A percentile compares a stretch with the other conserved stretches of the same genome.
Evolutionary conservation across 257 asterid species (phyloP).

Genomic region (Gardenia jasminoides): DNA sequence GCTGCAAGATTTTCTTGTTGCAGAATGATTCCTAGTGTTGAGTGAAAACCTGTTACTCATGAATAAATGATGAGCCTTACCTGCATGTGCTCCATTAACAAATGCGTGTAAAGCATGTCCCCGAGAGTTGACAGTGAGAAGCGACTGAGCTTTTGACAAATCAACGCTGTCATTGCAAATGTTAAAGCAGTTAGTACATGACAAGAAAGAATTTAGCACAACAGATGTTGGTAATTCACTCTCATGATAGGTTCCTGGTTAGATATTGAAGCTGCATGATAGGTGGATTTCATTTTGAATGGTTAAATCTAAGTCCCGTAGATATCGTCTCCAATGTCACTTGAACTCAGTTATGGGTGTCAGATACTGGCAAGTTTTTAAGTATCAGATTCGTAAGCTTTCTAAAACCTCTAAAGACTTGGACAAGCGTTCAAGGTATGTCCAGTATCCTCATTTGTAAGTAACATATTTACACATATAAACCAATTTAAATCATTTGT

Average conservation of each 20-base stretch:
- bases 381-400: too few relatives aligned
- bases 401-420: too few relatives aligned
- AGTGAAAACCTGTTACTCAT: not conserved
- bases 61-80: conserved; percentile 33
- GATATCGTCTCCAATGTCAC: not conserved
- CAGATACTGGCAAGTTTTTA: too few relatives aligned
- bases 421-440: too few relatives aligned
- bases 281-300: not conserved
- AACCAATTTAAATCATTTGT: too few relatives aligned
- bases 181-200: conserved; percentile 21
- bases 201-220: not conserved
- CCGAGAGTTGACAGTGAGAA: conserved; percentile 47
- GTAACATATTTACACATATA: too few relatives aligned
- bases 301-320: too few relatives aligned
- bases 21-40: not conserved
- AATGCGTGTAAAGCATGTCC: conserved; percentile 72
- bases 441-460: too few relatives aligned
- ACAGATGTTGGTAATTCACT: not conserved
- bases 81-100: conserved; percentile 59
- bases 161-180: conserved; percentile 40
- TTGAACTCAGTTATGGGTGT: too few relatives aligned
- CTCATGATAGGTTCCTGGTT: not conserved
- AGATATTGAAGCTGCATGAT: not conserved
- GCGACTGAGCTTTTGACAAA: conserved; percentile 29
- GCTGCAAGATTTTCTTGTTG: not conserved